A percentile compares a stretch with the other conserved stretches of the same genome.
phyloP scores from a whole-genome alignment of 106 monocot species.

The Phalaenopsis equestris region DNA sequence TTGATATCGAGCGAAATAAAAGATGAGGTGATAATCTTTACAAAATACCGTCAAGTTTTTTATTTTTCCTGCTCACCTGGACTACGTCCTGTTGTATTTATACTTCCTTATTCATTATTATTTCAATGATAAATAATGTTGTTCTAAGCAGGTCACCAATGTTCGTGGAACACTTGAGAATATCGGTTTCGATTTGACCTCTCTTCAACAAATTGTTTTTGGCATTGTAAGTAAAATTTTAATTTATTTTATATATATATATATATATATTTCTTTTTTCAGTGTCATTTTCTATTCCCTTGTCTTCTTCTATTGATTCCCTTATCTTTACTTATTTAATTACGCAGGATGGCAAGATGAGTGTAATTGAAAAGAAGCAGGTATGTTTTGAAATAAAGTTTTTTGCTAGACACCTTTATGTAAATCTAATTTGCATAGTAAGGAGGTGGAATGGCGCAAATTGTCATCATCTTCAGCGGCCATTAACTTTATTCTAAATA shows the following conservation, averaged over 20 bases:
- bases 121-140: background rate
- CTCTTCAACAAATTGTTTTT: constrained; percentile 14
- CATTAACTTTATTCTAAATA: background rate
- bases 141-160: constrained; percentile 9
- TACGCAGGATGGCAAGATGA: constrained; percentile 73
- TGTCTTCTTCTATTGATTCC: background rate
- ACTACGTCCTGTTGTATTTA: background rate
- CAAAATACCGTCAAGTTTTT: background rate
- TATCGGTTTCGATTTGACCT: constrained; percentile 16
- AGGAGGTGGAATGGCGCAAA: background rate
- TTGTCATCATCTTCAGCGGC: background rate
- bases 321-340: background rate
- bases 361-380: constrained; percentile 77
- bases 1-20: constrained; percentile 17
- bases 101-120: background rate
- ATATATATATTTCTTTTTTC: background rate
- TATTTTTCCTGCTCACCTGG: too few relatives aligned
- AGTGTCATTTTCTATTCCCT: background rate
- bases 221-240: constrained; percentile 13
- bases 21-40: constrained; percentile 15
- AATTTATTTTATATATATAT: background rate
- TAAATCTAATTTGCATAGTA: background rate
- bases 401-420: background rate
- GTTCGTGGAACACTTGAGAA: constrained; percentile 19
- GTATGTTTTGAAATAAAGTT: constrained; percentile 19